Evolutionary conservation across 169 alveolate species (phyloP), one percentile per base, ranked within the genome.

Genomic region (Plasmodium coatneyi): DNA sequence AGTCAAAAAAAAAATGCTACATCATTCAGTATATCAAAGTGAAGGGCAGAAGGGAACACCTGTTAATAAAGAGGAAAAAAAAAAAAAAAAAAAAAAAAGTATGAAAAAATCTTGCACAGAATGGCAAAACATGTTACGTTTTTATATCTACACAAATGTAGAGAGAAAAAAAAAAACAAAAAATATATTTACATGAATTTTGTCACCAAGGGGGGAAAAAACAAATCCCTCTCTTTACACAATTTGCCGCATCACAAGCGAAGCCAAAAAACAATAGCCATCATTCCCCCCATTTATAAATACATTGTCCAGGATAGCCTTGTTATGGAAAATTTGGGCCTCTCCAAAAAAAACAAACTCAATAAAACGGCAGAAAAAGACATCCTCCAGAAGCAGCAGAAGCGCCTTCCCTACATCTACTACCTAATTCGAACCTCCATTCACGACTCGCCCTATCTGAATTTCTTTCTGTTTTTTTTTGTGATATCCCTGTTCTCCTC

Each of bases 281-380:
- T 89, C 52, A 89, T 89, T 22, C 94, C 94, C 9, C 94, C 94
- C 34, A 89, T 89, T 19, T 89, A 89, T 60, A 89, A 89, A 41
- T 89, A 89, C 49, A 56, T 80, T 5, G 70, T 89, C 28, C 78
- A 89, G 49, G 72, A 89, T 25, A 56, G 83, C 34, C n/a, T 79
- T 10, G 74, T 89, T 28, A 89, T n/a, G 43, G 49, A 89, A 30
- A 66, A 79, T 41, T 60, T 60, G 36, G 34, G 70, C n/a, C 52
- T 52, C n/a, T 1, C 56, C 43, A 28, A 56, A 34, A 87, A 70
- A 54, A 39, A 4, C 16, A 52, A 46, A 43, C 14, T 76, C 70
- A 22, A 60, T 60, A 87, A 41, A 28, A 56, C 60, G n/a, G 25
- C 71, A 30, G n/a, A 22, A 36, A 2, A 12, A 39, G 71, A 22